Conservation (phyloP, 2,329 filamentous ascomycete genomes). For the Fulvia fulva region DNA sequence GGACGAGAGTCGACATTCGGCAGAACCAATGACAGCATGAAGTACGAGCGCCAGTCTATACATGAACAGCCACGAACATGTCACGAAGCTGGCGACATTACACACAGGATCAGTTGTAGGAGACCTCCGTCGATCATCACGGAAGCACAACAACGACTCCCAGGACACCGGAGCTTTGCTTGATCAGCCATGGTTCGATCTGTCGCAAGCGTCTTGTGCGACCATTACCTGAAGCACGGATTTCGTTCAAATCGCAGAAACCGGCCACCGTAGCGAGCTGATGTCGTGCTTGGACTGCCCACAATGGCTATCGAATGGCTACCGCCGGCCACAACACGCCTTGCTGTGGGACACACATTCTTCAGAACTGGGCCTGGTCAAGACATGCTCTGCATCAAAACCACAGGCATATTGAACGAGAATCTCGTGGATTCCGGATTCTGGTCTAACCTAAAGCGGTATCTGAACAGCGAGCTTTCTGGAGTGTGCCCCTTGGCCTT, state of each 20-base stretch:
- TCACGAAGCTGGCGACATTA: background rate
- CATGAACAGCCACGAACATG: background rate
- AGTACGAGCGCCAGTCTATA: background rate
- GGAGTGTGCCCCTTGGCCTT: background rate
- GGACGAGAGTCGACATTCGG: constrained; percentile 1
- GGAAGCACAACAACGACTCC: background rate
- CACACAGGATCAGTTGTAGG: too few species aligned
- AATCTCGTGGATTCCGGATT: background rate
- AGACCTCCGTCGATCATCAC: too few species aligned
- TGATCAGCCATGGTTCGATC: background rate
- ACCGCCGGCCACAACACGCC: background rate
- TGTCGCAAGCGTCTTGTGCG: background rate
- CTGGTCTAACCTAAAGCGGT: background rate
- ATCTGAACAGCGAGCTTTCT: background rate
- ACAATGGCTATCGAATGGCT: background rate
- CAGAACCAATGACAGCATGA: constrained; percentile 9
- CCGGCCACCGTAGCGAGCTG: background rate
- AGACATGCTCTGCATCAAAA: background rate
- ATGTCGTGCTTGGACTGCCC: background rate
- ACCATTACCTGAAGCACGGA: background rate
- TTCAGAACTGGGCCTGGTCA: too few species aligned
- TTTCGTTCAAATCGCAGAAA: background rate
- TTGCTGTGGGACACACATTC: background rate
- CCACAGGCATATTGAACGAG: background rate
- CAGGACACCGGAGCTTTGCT: background rate